Conservation (phyloP, 2,329 filamentous ascomycete genomes). For the Parafenestella ontariensis region DNA sequence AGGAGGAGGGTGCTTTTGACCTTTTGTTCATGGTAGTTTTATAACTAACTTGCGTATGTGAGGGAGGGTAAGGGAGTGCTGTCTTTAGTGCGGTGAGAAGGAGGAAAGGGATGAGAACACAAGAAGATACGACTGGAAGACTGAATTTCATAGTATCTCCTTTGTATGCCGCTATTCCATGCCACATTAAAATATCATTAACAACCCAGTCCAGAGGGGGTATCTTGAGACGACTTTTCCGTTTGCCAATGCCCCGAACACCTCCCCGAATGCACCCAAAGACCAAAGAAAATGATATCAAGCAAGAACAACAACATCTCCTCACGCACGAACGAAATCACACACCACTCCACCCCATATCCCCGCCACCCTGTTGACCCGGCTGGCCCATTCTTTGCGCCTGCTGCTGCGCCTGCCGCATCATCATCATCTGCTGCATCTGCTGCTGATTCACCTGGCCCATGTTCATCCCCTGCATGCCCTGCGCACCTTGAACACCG, state of each 20-base stretch:
- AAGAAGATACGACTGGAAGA: no score
- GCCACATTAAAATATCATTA: no score
- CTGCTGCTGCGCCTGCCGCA: conserved; percentile 41
- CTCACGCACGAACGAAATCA: conserved; percentile 3
- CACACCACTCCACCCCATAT: conserved; percentile 40
- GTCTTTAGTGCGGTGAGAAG: no score
- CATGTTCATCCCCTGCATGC: conserved; percentile 24
- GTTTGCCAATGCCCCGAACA: conserved; percentile 7
- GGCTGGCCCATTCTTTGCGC: conserved; percentile 31
- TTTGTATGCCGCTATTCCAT: no score
- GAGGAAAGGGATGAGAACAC: no score
- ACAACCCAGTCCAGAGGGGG: no score
- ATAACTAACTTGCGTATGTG: no score
- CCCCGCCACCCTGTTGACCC: conserved; percentile 30
- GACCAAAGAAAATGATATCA: not conserved
- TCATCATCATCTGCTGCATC: conserved; percentile 32
- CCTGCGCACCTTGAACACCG: conserved; percentile 16
- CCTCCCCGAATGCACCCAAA: conserved; percentile 1
- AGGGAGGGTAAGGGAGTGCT: no score
- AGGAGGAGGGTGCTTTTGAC: no score
- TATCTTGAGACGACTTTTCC: conserved; percentile 19
- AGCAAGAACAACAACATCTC: not conserved
- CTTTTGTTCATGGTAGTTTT: no score
- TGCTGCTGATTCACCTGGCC: conserved; percentile 10
- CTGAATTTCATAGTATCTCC: no score